phyloP scores from a whole-genome alignment of 352 stramenopile genomes.

The Blastocystis sp. region DNA sequence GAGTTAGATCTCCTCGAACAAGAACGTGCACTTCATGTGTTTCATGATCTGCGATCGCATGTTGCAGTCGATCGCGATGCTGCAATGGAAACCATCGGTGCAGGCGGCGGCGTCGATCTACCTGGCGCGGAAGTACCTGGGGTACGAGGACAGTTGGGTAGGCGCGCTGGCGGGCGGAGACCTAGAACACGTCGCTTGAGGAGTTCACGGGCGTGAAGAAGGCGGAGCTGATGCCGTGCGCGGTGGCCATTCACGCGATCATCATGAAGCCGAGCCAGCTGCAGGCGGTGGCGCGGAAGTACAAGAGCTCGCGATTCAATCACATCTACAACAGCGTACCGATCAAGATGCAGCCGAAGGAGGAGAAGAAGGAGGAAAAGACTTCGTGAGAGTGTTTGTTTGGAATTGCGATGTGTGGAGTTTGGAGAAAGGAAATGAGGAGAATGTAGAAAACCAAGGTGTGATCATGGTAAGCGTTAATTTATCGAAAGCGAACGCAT shows the following conservation, averaged over 20 bases:
- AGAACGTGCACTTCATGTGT: conserved; percentile 78
- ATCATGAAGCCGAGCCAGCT: conserved; percentile 47
- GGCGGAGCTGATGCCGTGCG: not conserved
- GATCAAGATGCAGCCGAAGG: not conserved
- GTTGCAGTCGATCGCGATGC: conserved; percentile 92
- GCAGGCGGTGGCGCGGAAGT: conserved; percentile 27
- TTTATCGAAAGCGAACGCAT: no score
- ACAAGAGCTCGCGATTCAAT: conserved; percentile 41
- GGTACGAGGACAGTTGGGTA: conserved; percentile 47
- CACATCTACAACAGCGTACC: conserved; percentile 53
- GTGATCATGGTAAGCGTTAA: not conserved
- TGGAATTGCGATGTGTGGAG: conserved; percentile 30
- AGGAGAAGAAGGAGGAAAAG: conserved; percentile 48
- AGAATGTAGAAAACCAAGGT: not conserved
- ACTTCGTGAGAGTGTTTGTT: not conserved
- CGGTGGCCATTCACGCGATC: conserved; percentile 16
- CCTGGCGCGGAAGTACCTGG: conserved; percentile 73
- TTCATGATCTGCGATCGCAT: conserved; percentile 88
- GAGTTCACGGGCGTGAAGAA: conserved; percentile 50
- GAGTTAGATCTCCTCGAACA: conserved; percentile 56
- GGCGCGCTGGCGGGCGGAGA: not conserved
- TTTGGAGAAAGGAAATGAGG: conserved; percentile 44
- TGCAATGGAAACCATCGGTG: conserved; percentile 89
- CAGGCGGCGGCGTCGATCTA: conserved; percentile 89
- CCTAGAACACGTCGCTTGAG: conserved; percentile 23